Percentiles rank a stretch among this genome's conserved stretches.
phyloP scores from a whole-genome alignment of 2,329 filamentous ascomycete species.

The Hymenotorrendiella dingleyae region DNA sequence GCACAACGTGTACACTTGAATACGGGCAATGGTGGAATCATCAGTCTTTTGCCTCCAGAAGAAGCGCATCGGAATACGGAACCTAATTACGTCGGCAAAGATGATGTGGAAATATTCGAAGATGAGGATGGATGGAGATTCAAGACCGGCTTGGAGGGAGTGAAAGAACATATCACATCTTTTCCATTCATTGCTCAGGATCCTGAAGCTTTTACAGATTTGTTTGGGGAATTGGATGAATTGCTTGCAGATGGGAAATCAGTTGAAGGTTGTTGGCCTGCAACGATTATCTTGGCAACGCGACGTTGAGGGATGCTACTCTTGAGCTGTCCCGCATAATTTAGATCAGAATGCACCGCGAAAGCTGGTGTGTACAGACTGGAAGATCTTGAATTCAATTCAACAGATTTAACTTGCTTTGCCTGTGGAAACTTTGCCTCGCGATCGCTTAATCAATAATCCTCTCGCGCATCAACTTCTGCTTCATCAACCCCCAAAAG shows the following conservation, averaged over 20 bases:
- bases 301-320: no score
- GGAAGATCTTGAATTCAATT: no score
- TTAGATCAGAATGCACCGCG: no score
- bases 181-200: not conserved
- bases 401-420: no score
- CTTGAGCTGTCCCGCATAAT: no score
- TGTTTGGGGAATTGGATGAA: not conserved
- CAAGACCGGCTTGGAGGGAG: not conserved
- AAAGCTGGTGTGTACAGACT: no score
- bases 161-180: not conserved
- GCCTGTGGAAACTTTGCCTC: no score
- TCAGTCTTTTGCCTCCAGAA: not conserved
- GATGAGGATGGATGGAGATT: not conserved
- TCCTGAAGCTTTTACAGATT: not conserved
- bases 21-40: not conserved
- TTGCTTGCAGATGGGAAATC: not conserved
- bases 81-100: not conserved
- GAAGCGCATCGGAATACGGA: not conserved
- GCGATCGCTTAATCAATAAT: no score
- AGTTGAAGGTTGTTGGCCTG: not conserved
- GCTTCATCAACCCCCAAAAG: no score
- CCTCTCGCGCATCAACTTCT: no score
- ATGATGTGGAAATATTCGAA: not conserved
- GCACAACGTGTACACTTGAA: not conserved
- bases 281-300: not conserved